These are phyloP conservation scores for Salix caprea DNA, from an alignment of 345 rosid genomes.

Conservation along the genomic window DNA sequence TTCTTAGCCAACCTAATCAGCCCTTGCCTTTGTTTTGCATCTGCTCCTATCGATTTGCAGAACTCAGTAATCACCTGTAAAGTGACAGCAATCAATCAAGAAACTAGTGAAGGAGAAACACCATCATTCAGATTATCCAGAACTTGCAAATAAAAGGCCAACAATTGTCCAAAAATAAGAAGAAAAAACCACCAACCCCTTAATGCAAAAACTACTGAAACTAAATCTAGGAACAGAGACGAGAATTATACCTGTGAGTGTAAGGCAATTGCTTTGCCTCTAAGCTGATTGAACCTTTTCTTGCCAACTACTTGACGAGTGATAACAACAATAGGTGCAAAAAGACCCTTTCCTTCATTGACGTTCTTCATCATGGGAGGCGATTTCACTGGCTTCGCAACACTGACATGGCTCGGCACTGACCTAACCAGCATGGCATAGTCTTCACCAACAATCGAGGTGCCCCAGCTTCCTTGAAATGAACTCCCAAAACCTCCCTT, in stretches of 20 bases:
- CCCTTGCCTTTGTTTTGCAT: slow-evolving; percentile 94
- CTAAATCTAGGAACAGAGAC: neutral
- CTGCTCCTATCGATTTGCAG: slow-evolving; percentile 97
- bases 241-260: slow-evolving; percentile 73
- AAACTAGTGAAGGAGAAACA: neutral
- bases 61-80: slow-evolving; percentile 85
- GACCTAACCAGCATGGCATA: slow-evolving; percentile 32
- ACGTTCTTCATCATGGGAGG: slow-evolving; percentile 80
- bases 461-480: slow-evolving; percentile 56
- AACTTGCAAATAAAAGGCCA: neutral
- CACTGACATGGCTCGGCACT: slow-evolving; percentile 34
- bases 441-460: slow-evolving; percentile 48
- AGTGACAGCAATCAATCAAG: no score
- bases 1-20: slow-evolving; percentile 92
- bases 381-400: slow-evolving; percentile 41
- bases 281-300: slow-evolving; percentile 81
- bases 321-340: slow-evolving; percentile 74
- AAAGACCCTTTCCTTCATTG: slow-evolving; percentile 92
- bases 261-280: slow-evolving; percentile 95
- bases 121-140: neutral
- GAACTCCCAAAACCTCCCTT: slow-evolving; percentile 39
- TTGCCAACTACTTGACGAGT: slow-evolving; percentile 70
- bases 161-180: no score
- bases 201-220: neutral
- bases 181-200: neutral